Percentiles rank a stretch among this genome's conserved stretches.
Evolutionary conservation across 768 basidiomycete species (phyloP).

Genomic region (Russula abietina): DNA sequence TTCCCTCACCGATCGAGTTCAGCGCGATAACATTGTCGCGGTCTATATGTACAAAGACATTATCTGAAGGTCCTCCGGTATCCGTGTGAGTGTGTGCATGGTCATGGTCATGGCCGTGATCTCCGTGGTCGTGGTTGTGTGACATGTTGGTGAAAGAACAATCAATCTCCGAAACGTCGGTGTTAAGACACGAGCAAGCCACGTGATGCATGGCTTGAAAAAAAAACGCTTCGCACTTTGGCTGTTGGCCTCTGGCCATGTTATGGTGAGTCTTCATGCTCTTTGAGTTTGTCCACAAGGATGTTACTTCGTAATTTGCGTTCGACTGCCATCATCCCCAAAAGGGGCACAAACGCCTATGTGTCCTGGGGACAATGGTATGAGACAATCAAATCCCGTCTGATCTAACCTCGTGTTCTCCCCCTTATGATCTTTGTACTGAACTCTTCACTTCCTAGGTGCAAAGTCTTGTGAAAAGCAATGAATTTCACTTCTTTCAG

Average conservation of each 20-base stretch:
- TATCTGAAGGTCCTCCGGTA: constrained; percentile 53
- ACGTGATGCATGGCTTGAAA: not conserved
- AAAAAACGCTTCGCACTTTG: not conserved
- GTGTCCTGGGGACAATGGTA: constrained; percentile 56
- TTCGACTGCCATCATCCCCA: constrained; percentile 60
- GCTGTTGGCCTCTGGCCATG: not conserved
- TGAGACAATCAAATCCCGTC: constrained; percentile 56
- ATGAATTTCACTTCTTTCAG: not conserved
- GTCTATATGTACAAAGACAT: constrained; percentile 72
- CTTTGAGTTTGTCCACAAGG: constrained; percentile 24
- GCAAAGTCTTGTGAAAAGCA: not conserved
- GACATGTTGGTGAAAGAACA: constrained; percentile 47
- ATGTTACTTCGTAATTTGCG: constrained; percentile 85
- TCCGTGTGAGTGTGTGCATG: constrained; percentile 42
- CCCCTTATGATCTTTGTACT: not conserved
- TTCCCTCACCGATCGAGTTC: constrained; percentile 50
- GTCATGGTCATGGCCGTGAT: constrained; percentile 47
- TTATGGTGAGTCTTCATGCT: constrained; percentile 27
- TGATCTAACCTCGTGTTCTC: constrained; percentile 33
- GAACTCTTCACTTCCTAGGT: not conserved
- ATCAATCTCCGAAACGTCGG: not conserved
- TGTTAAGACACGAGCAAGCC: not conserved
- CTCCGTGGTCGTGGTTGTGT: constrained; percentile 48
- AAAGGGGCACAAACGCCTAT: constrained; percentile 72
- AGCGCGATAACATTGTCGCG: constrained; percentile 73